These are phyloP conservation scores for Hippophae gyantsensis DNA, from an alignment of 306 rosid species.

Conservation along the genomic window DNA sequence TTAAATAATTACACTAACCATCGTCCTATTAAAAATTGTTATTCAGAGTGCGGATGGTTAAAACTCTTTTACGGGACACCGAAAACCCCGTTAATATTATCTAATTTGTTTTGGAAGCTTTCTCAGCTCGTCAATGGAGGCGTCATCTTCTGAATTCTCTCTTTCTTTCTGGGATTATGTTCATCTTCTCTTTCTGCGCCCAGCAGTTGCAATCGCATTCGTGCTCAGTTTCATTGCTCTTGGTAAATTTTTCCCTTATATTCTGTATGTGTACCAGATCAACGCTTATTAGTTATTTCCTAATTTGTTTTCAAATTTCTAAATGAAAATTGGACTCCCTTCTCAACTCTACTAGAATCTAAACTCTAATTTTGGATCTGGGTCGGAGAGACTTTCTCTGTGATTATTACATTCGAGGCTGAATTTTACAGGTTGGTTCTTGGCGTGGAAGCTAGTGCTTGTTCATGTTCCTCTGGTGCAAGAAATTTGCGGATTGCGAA, in stretches of 20 bases:
- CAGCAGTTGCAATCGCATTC: conserved; percentile 30
- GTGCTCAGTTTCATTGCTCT: conserved; percentile 45
- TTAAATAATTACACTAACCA: too few species aligned
- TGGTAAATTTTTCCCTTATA: conserved; percentile 26
- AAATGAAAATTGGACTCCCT: background rate
- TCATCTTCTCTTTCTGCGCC: too few species aligned
- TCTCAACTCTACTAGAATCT: background rate
- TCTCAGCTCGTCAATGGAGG: too few species aligned
- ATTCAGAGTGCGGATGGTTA: too few species aligned
- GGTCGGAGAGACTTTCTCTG: conserved; percentile 2
- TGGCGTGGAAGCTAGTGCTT: conserved; percentile 85
- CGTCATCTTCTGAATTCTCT: too few species aligned
- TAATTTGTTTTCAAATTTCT: background rate
- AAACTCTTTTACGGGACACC: too few species aligned
- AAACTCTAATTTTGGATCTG: conserved; percentile 5
- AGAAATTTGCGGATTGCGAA: conserved; percentile 62
- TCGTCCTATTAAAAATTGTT: too few species aligned
- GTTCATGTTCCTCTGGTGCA: conserved; percentile 90
- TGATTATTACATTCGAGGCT: background rate
- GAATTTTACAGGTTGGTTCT: conserved; percentile 55
- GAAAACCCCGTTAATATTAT: too few species aligned
- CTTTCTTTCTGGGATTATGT: too few species aligned
- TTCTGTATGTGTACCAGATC: background rate
- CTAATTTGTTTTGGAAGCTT: too few species aligned
- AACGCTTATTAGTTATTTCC: background rate